A percentile compares a stretch with the other conserved stretches of the same genome.
Evolutionary conservation across 768 basidiomycete species (phyloP).

Genomic region (Erythrobasidium yunnanense): DNA sequence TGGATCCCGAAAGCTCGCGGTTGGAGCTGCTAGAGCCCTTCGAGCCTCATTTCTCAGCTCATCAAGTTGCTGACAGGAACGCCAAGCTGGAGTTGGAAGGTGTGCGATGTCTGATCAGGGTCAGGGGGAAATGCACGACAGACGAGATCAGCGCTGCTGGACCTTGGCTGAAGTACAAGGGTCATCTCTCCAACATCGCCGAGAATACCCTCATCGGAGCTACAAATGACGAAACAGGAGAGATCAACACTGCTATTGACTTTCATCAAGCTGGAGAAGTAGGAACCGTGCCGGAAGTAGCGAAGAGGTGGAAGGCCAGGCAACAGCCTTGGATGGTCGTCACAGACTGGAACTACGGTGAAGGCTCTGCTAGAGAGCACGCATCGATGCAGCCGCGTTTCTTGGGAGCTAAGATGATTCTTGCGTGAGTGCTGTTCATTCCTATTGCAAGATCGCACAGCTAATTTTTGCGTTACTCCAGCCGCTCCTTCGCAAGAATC

Average conservation of each 20-base stretch:
- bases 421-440: slow-evolving; percentile 51
- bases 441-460: slow-evolving; percentile 42
- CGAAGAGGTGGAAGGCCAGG: slow-evolving; percentile 74
- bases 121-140: slow-evolving; percentile 97
- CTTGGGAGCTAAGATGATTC: slow-evolving; percentile 37
- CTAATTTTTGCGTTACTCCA: slow-evolving; percentile 1
- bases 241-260: slow-evolving; percentile 84
- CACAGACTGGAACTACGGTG: slow-evolving; percentile 85
- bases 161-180: slow-evolving; percentile 98
- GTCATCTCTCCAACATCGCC: slow-evolving; percentile 87
- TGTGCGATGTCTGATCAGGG: slow-evolving; percentile 74
- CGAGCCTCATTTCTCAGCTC: slow-evolving; percentile 54
- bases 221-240: slow-evolving; percentile 78
- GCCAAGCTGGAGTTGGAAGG: slow-evolving; percentile 60
- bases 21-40: slow-evolving; percentile 83
- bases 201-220: slow-evolving; percentile 74
- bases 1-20: slow-evolving; percentile 66
- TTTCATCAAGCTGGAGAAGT: slow-evolving; percentile 47
- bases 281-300: slow-evolving; percentile 81
- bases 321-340: slow-evolving; percentile 87
- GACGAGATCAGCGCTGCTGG: slow-evolving; percentile 98
- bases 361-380: slow-evolving; percentile 94
- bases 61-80: slow-evolving; percentile 38
- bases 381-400: slow-evolving; percentile 89
- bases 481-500: slow-evolving; percentile 89